Evolutionary conservation across 1,284 basidiomycete species (phyloP).

Genomic region (Rhizopogon parksii): DNA sequence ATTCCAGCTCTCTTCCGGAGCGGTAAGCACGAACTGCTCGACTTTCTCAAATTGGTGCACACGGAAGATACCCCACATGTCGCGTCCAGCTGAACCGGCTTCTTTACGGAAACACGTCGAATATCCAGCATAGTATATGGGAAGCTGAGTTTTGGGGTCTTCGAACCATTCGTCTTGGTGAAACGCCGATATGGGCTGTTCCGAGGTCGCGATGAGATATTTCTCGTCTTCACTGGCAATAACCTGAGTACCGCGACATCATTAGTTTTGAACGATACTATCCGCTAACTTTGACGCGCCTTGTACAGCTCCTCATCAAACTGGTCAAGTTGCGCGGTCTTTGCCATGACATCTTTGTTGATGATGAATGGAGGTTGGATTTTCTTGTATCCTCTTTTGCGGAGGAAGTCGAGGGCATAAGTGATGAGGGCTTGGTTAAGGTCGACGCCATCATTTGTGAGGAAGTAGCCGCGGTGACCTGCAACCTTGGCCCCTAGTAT

Average conservation of each 20-base stretch:
- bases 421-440: constrained; percentile 95
- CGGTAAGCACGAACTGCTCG: constrained; percentile 94
- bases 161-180: constrained; percentile 98
- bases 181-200: constrained; percentile 95
- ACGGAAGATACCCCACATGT: constrained; percentile 99
- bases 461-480: constrained; percentile 95
- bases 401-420: constrained; percentile 92
- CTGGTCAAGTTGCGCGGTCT: constrained; percentile 95
- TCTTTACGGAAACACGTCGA: constrained; percentile 99
- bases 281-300: constrained; percentile 32
- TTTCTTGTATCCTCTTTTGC: constrained; percentile 83
- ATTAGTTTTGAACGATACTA: constrained; percentile 3
- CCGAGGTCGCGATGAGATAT: constrained; percentile 97
- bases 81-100: constrained; percentile 92
- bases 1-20: constrained; percentile 90
- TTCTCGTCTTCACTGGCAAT: constrained; percentile 92
- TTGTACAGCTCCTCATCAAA: constrained; percentile 99
- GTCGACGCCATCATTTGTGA: constrained; percentile 93
- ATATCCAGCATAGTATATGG: constrained; percentile 79
- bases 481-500: constrained; percentile 78
- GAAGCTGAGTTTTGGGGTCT: constrained; percentile 83
- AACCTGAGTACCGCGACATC: constrained; percentile 41
- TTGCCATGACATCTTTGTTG: constrained; percentile 96
- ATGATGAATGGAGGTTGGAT: constrained; percentile 98
- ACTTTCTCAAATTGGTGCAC: constrained; percentile 99